phyloP scores from a whole-genome alignment of 139 green algal genomes.

The Picochlorum sp. region DNA sequence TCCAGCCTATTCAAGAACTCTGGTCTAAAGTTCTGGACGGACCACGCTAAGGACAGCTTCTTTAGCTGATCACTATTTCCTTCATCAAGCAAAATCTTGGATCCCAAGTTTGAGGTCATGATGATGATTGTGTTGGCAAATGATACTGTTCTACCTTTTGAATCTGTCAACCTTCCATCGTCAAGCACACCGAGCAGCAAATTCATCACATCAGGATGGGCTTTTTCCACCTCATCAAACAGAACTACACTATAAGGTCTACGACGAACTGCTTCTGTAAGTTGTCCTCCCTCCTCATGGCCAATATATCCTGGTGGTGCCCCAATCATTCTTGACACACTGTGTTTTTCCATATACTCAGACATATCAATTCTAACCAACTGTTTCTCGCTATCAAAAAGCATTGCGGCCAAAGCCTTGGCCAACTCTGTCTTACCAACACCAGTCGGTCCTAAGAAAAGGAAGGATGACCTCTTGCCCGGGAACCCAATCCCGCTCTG shows the following conservation, averaged over 20 bases:
- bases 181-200: slow-evolving; percentile 82
- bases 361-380: slow-evolving; percentile 69
- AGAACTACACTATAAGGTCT: slow-evolving; percentile 70
- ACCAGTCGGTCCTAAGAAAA: slow-evolving; percentile 85
- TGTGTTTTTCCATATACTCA: slow-evolving; percentile 79
- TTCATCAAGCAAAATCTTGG: slow-evolving; percentile 40
- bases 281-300: slow-evolving; percentile 68
- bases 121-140: slow-evolving; percentile 94
- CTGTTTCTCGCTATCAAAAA: slow-evolving; percentile 83
- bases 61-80: slow-evolving; percentile 17
- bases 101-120: slow-evolving; percentile 90
- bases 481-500: slow-evolving; percentile 52
- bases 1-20: slow-evolving; percentile 87
- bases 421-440: slow-evolving; percentile 84
- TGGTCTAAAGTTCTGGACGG: slow-evolving; percentile 49
- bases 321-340: slow-evolving; percentile 63
- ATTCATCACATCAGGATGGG: slow-evolving; percentile 66
- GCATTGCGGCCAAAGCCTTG: slow-evolving; percentile 64
- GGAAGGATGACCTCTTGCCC: slow-evolving; percentile 59
- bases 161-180: slow-evolving; percentile 71
- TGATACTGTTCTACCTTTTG: slow-evolving; percentile 80
- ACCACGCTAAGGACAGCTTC: slow-evolving; percentile 24
- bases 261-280: slow-evolving; percentile 73
- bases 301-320: slow-evolving; percentile 74
- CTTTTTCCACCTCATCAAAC: slow-evolving; percentile 82